A percentile compares a stretch with the other conserved stretches of the same genome.
Conservation (phyloP, 1,139 yeast species). For the Diutina sp. region DNA sequence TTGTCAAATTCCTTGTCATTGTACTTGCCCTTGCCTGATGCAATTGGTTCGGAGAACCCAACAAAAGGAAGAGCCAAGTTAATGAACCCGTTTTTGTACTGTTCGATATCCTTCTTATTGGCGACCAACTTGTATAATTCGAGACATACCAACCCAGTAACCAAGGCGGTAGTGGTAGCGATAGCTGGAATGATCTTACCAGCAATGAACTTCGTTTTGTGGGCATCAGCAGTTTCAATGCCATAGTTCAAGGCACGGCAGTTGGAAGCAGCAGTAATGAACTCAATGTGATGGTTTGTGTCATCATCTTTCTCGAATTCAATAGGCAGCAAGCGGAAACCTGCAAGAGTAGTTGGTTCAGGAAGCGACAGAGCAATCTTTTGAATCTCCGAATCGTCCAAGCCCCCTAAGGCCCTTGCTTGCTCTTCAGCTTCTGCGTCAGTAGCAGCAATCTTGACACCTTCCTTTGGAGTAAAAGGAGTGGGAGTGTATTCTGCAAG, state of each 20-base stretch:
- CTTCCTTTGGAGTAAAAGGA: conserved; percentile 59
- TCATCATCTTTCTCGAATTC: conserved; percentile 98
- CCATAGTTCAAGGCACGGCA: conserved; percentile 88
- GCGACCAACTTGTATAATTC: conserved; percentile 89
- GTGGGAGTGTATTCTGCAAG: conserved; percentile 33
- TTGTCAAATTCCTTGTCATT: conserved; percentile 71
- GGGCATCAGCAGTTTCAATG: conserved; percentile 67
- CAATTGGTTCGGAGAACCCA: conserved; percentile 93
- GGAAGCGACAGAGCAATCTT: conserved; percentile 71
- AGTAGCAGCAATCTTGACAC: conserved; percentile 71
- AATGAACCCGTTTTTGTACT: conserved; percentile 87
- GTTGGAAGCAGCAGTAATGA: conserved; percentile 93
- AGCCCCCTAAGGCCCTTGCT: conserved; percentile 33
- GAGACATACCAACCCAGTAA: conserved; percentile 86
- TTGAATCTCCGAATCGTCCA: conserved; percentile 44
- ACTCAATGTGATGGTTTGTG: conserved; percentile 89
- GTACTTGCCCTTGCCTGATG: conserved; percentile 71
- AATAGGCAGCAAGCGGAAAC: conserved; percentile 72
- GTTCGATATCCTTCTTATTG: conserved; percentile 59
- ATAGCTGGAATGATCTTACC: conserved; percentile 97
- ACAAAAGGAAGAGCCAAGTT: conserved; percentile 92
- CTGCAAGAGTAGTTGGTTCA: conserved; percentile 79
- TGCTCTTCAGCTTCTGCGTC: conserved; percentile 85
- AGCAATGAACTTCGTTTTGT: conserved; percentile 72
- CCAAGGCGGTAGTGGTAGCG: conserved; percentile 96